Percentiles rank a stretch among this genome's conserved stretches.
phyloP scores from a whole-genome alignment of 1,284 basidiomycete species.

The Pulchroboletus neoregius region DNA sequence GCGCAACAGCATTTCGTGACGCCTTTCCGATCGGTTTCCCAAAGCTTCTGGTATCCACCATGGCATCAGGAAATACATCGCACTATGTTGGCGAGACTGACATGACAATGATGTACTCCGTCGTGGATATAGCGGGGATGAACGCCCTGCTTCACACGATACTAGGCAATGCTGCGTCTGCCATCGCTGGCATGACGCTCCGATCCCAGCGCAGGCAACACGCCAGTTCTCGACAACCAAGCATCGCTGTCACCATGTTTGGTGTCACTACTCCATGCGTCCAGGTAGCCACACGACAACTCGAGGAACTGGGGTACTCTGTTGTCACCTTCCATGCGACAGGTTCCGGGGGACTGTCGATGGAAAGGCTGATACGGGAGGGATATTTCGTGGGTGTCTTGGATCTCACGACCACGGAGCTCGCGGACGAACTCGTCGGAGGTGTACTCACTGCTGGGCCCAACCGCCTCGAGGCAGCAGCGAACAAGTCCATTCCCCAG shows the following conservation, averaged over 20 bases:
- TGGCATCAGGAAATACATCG: constrained; percentile 26
- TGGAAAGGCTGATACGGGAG: constrained; percentile 29
- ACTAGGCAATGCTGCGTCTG: constrained; percentile 25
- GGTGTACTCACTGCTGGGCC: constrained; percentile 27
- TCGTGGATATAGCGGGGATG: constrained; percentile 30
- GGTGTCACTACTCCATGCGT: constrained; percentile 30
- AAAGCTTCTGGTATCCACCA: constrained; percentile 30
- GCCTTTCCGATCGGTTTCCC: constrained; percentile 27
- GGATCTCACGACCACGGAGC: constrained; percentile 31
- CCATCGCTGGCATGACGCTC: constrained; percentile 26
- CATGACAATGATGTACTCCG: constrained; percentile 31
- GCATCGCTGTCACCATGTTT: constrained; percentile 27
- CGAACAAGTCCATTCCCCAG: constrained; percentile 17
- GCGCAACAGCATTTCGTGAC: constrained; percentile 23
- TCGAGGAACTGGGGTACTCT: constrained; percentile 28
- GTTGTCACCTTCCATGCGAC: constrained; percentile 29
- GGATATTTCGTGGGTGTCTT: constrained; percentile 24
- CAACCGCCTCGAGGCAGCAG: constrained; percentile 25
- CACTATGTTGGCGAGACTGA: constrained; percentile 31
- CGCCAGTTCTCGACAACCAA: constrained; percentile 1
- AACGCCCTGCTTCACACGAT: constrained; percentile 24
- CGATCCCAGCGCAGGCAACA: constrained; percentile 1
- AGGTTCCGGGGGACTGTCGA: constrained; percentile 28
- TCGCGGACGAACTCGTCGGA: constrained; percentile 30
- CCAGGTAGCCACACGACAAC: constrained; percentile 18